These are phyloP conservation scores for Eimeria necatrix DNA, from an alignment of 169 alveolate genomes.

Conservation along the genomic window DNA sequence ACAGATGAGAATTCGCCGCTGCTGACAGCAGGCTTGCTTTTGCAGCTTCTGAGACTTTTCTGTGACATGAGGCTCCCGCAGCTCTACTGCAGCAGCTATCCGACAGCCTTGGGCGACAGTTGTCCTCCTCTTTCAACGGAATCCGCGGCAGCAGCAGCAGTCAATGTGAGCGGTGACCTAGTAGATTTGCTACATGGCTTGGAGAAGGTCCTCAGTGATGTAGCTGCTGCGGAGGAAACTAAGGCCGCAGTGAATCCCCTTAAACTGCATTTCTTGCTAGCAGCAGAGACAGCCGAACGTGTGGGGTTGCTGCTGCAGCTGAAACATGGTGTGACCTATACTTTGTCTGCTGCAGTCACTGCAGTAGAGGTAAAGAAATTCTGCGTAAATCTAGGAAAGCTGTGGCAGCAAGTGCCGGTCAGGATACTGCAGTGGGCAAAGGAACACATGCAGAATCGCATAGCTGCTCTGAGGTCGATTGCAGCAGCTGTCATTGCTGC, in stretches of 20 bases:
- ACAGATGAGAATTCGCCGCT: not conserved
- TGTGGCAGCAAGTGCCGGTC: slow-evolving; percentile 53
- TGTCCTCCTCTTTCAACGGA: slow-evolving; percentile 45
- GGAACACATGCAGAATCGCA: not conserved
- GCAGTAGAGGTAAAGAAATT: slow-evolving; percentile 22
- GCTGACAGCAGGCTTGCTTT: slow-evolving; percentile 43
- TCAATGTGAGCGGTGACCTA: not conserved
- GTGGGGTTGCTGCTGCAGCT: slow-evolving; percentile 64
- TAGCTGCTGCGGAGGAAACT: not conserved
- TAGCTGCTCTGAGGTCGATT: slow-evolving; percentile 21
- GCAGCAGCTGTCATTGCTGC: slow-evolving; percentile 65
- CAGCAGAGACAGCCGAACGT: slow-evolving; percentile 42
- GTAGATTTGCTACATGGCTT: not conserved
- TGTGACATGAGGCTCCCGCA: slow-evolving; percentile 44
- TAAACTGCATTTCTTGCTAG: slow-evolving; percentile 45
- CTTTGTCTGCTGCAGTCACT: slow-evolving; percentile 41
- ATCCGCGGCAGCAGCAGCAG: slow-evolving; percentile 5
- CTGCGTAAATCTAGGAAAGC: slow-evolving; percentile 15
- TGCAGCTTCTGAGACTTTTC: slow-evolving; percentile 68
- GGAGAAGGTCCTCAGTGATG: not conserved
- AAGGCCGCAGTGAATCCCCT: slow-evolving; percentile 35
- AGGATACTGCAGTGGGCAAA: slow-evolving; percentile 4
- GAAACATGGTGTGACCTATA: not conserved
- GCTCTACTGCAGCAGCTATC: slow-evolving; percentile 42
- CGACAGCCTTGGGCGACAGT: slow-evolving; percentile 45